A percentile compares a stretch with the other conserved stretches of the same genome.
Conservation (phyloP, 306 rosid species). For the Gynostemma pentaphyllum region DNA sequence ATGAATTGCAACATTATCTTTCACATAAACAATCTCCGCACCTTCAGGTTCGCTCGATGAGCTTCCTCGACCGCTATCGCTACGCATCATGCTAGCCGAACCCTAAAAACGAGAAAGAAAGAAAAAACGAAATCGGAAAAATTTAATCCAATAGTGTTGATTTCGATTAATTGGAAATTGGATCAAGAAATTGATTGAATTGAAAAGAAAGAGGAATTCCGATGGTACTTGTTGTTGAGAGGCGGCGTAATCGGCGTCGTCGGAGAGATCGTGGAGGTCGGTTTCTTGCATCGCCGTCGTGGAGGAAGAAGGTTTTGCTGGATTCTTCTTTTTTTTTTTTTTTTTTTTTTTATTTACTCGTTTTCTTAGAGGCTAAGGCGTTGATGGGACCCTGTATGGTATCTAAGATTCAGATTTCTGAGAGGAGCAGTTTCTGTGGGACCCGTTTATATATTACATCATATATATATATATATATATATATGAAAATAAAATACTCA, state of each 20-base stretch:
- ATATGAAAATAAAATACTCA: too few relatives aligned
- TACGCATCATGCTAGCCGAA: slow-evolving; percentile 48
- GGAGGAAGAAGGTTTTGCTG: too few relatives aligned
- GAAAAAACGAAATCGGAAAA: background rate
- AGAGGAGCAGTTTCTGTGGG: background rate
- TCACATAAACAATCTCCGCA: slow-evolving; percentile 55
- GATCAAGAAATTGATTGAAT: background rate
- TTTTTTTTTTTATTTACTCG: background rate
- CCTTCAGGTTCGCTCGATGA: slow-evolving; percentile 57
- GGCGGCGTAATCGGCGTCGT: slow-evolving; percentile 95
- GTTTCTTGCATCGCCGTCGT: slow-evolving; percentile 58
- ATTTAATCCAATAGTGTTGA: background rate
- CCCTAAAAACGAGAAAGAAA: slow-evolving; percentile 25
- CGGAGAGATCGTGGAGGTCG: slow-evolving; percentile 82
- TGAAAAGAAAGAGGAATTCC: background rate
- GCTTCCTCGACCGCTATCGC: slow-evolving; percentile 54
- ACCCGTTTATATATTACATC: too few relatives aligned
- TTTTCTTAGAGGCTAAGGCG: slow-evolving; percentile 13
- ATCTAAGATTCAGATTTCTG: background rate
- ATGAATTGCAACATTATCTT: slow-evolving; percentile 94
- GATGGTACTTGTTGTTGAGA: slow-evolving; percentile 70
- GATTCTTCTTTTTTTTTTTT: background rate
- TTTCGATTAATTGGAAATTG: background rate
- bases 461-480: too few relatives aligned
- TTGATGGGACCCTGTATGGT: background rate